Evolutionary conservation across 2,329 filamentous ascomycete genomes (phyloP).

Genomic region (Fusarium staphyleae): DNA sequence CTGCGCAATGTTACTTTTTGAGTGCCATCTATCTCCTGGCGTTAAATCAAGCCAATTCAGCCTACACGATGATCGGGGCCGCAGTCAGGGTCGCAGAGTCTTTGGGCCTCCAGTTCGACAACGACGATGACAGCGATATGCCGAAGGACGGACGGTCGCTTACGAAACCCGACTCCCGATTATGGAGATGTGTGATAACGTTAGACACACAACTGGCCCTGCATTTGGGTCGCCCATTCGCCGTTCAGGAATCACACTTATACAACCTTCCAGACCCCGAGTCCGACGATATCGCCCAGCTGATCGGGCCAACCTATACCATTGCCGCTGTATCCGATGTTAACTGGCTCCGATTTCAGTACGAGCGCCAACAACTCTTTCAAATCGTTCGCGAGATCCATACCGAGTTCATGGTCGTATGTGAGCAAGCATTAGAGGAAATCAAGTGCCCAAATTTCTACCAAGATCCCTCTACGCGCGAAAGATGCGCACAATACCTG

Average conservation of each 20-base stretch:
- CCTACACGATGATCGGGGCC: constrained; percentile 26
- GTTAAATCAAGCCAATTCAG: constrained; percentile 24
- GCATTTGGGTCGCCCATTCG: constrained; percentile 31
- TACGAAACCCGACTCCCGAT: neutral
- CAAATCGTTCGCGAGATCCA: constrained; percentile 28
- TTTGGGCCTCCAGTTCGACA: constrained; percentile 27
- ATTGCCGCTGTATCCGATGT: constrained; percentile 5
- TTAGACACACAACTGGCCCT: constrained; percentile 32
- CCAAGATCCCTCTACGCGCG: constrained; percentile 33
- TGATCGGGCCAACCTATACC: constrained; percentile 28
- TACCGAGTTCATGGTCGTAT: constrained; percentile 19
- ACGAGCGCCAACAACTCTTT: constrained; percentile 31
- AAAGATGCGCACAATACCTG: constrained; percentile 41
- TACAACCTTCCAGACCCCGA: constrained; percentile 3
- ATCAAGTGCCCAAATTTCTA: constrained; percentile 33
- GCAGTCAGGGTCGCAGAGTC: constrained; percentile 28
- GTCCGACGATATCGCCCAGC: constrained; percentile 18
- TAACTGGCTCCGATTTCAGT: constrained; percentile 36
- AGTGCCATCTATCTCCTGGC: constrained; percentile 52
- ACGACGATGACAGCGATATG: neutral
- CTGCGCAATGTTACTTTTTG: constrained; percentile 56
- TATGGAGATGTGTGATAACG: constrained; percentile 34
- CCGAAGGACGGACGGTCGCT: neutral
- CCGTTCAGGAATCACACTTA: neutral
- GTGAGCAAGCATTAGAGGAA: constrained; percentile 25